phyloP scores from a whole-genome alignment of 2,329 filamentous ascomycete species.

The Ceratocystis destructans region DNA sequence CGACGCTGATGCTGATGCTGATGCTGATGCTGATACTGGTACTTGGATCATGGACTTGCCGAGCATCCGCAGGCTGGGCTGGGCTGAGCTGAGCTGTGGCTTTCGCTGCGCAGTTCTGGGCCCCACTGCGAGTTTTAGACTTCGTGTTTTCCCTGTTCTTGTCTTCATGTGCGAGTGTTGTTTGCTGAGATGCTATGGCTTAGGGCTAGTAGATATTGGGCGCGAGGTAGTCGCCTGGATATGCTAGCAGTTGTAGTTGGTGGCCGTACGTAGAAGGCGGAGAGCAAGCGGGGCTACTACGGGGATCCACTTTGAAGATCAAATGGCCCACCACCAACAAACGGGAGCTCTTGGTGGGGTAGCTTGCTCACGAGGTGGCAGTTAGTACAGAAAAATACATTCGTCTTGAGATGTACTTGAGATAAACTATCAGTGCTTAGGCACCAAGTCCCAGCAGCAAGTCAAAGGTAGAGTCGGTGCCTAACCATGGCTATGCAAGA shows the following conservation, averaged over 20 bases:
- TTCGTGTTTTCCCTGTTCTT: background rate
- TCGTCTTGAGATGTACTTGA: background rate
- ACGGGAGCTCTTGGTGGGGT: background rate
- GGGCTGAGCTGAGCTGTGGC: background rate
- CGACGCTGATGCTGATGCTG: background rate
- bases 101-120: background rate
- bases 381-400: background rate
- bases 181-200: background rate
- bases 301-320: conserved; percentile 1
- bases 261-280: background rate
- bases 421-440: background rate
- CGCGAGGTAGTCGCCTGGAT: background rate
- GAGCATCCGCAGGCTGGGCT: background rate
- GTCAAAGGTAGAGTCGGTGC: background rate
- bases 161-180: background rate
- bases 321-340: background rate
- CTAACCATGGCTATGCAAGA: background rate
- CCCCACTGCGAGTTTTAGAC: background rate
- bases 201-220: background rate
- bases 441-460: background rate
- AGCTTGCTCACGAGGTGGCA: background rate
- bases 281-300: background rate
- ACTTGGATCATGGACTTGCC: background rate
- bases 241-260: background rate
- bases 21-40: background rate